These are phyloP conservation scores for Haberlea rhodopensis DNA, from an alignment of 257 asterid species.

Conservation along the genomic window DNA sequence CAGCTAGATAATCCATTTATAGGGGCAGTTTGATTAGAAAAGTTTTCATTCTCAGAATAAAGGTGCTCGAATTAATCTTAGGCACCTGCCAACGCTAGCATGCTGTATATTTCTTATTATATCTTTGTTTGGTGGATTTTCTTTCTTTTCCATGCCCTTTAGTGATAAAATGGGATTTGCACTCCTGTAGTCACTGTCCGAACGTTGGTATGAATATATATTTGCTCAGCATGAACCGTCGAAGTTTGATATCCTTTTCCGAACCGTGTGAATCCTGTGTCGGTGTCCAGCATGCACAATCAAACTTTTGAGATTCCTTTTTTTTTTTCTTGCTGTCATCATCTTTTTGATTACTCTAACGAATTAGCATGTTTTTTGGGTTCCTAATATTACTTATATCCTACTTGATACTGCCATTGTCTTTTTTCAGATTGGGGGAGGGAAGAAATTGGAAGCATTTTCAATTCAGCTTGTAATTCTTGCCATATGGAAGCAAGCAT, in stretches of 20 bases:
- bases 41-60: background rate
- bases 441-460: slow-evolving; percentile 73
- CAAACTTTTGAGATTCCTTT: background rate
- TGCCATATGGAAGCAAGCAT: slow-evolving; percentile 93
- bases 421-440: slow-evolving; percentile 52
- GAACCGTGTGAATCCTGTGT: background rate
- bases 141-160: background rate
- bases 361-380: background rate
- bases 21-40: background rate
- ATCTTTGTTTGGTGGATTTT: background rate
- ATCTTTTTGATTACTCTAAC: slow-evolving; percentile 7
- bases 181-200: background rate
- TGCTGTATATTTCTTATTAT: background rate
- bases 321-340: background rate
- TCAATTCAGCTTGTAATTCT: slow-evolving; percentile 80
- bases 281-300: background rate
- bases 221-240: slow-evolving; percentile 4
- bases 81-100: background rate
- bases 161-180: background rate
- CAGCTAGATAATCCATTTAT: background rate
- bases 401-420: slow-evolving; percentile 8
- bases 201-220: background rate
- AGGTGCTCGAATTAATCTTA: background rate
- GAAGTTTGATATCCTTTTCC: background rate
- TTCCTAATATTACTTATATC: too few species aligned